Base-by-base conservation (phyloP, 2,329 filamentous ascomycete species). In the Trichoderma brevicompactum region DNA sequence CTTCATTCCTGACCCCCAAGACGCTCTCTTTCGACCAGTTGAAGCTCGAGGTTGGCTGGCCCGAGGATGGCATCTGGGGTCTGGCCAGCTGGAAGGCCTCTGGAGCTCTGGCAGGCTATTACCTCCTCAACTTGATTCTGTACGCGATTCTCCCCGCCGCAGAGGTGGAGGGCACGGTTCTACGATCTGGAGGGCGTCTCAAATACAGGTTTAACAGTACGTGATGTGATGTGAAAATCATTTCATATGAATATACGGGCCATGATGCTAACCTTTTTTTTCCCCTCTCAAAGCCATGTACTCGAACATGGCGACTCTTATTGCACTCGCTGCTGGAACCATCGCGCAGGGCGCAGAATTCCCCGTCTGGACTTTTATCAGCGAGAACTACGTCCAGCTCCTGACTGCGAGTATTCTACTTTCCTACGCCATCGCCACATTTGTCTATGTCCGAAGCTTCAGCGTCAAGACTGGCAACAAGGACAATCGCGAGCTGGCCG, bases 301-400 rank as follows among this genome's bases (percentile, higher is more conserved):
- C 69, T 92, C 92, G n/a, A 89, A 89, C 67, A 78, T 92, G 64
- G 83, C 90, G 68, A 94, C 89, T 58, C 81, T 96, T 50, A 83
- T 84, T n/a, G 81, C 89, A 6, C 85, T 89, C 60, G 87, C 87
- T 40, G 89, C 89, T 8, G 94, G 93, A 55, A 97, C 93, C 3
- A 78, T 88, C 44, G 78, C 88, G 3, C 86, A 94, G 71, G 94
- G 94, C 65, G 87, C 92, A 59, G 84, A 94, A 19, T 97, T 96
- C 72, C 85, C 87, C 8, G 85, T 97, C 59, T 99, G 94, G 94
- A 92, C 89, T 32, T 98, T 93, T 79, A 92, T 98, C 74, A 89
- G 91, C 81, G 89, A 96, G 75, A 94, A 98, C 80, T 96, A 94
- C 75, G 74, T 95, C 59, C 92, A 94, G 75, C 84, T 99, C 60